Conservation (phyloP, 2,329 filamentous ascomycete genomes). For the Tetracladium maxilliforme region DNA sequence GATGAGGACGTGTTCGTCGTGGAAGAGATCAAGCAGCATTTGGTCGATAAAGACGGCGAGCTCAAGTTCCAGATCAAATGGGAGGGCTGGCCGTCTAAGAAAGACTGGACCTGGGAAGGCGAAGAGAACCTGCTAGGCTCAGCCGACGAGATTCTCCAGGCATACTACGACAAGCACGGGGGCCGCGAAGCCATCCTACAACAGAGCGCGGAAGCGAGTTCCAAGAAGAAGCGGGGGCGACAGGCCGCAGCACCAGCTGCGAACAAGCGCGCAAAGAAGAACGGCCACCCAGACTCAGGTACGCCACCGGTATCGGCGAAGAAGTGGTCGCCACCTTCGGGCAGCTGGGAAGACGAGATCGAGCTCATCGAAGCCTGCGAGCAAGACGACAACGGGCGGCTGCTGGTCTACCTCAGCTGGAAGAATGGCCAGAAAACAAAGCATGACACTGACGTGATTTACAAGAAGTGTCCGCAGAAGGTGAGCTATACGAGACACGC, state of each 20-base stretch:
- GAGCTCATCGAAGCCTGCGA: conserved; percentile 58
- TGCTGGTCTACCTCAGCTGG: conserved; percentile 61
- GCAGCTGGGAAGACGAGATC: conserved; percentile 66
- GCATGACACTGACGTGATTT: conserved; percentile 52
- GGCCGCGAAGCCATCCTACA: conserved; percentile 41
- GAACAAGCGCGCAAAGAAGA: conserved; percentile 29
- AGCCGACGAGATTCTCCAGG: conserved; percentile 42
- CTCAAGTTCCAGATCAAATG: conserved; percentile 63
- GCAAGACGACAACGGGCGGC: conserved; percentile 40
- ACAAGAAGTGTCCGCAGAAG: conserved; percentile 67
- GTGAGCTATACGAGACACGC: too few species aligned
- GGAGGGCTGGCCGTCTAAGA: conserved; percentile 59
- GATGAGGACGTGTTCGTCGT: conserved; percentile 39
- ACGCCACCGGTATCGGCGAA: conserved; percentile 29
- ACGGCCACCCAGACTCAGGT: conserved; percentile 31
- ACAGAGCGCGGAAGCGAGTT: conserved; percentile 21
- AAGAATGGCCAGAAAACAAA: conserved; percentile 60
- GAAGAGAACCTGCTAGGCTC: conserved; percentile 52
- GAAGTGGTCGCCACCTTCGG: conserved; percentile 50
- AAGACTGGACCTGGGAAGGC: conserved; percentile 67
- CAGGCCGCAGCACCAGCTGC: conserved; percentile 12
- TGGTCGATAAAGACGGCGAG: conserved; percentile 36
- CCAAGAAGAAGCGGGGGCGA: conserved; percentile 44
- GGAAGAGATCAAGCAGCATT: conserved; percentile 56
- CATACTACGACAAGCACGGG: conserved; percentile 49